phyloP scores from a whole-genome alignment of 805 yeast genomes.

The Zygotorulaspora sp. region DNA sequence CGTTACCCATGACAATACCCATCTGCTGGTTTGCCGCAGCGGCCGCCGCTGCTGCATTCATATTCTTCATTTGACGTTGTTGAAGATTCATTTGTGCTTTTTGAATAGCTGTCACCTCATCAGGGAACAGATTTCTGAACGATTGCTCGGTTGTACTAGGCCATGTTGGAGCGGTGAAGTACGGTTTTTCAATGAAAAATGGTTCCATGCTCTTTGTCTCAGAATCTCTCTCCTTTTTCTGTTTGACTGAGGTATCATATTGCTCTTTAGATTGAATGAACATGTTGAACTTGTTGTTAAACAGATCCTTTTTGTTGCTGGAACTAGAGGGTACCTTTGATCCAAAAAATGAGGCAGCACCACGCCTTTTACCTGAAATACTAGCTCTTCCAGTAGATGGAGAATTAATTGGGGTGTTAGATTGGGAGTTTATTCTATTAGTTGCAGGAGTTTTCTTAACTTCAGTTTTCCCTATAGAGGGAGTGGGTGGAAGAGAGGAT shows the following conservation, averaged over 20 bases:
- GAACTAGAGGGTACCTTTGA: slow-evolving; percentile 33
- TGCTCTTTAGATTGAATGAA: slow-evolving; percentile 44
- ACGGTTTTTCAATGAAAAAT: slow-evolving; percentile 56
- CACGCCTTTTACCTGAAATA: slow-evolving; percentile 26
- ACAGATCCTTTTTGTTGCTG: slow-evolving; percentile 31
- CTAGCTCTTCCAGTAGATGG: slow-evolving; percentile 18
- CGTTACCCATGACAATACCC: slow-evolving; percentile 28
- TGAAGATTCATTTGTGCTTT: slow-evolving; percentile 31
- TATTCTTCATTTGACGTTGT: slow-evolving; percentile 32
- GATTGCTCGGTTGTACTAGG: slow-evolving; percentile 52
- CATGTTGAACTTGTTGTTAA: slow-evolving; percentile 47
- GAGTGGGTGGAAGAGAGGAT: slow-evolving; percentile 18
- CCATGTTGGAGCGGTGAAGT: slow-evolving; percentile 77
- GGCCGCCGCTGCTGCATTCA: slow-evolving; percentile 20
- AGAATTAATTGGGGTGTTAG: slow-evolving; percentile 23
- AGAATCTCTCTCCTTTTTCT: slow-evolving; percentile 25
- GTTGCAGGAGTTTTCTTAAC: slow-evolving; percentile 19
- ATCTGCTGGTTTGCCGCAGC: slow-evolving; percentile 25
- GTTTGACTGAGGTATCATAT: slow-evolving; percentile 33
- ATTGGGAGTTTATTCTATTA: slow-evolving; percentile 26
- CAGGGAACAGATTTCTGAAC: slow-evolving; percentile 49
- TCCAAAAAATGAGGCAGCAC: slow-evolving; percentile 38
- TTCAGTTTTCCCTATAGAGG: slow-evolving; percentile 26
- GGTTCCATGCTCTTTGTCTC: slow-evolving; percentile 27
- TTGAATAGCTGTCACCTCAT: slow-evolving; percentile 31